phyloP scores from a whole-genome alignment of 257 asterid species.

The Scutellaria minor region DNA sequence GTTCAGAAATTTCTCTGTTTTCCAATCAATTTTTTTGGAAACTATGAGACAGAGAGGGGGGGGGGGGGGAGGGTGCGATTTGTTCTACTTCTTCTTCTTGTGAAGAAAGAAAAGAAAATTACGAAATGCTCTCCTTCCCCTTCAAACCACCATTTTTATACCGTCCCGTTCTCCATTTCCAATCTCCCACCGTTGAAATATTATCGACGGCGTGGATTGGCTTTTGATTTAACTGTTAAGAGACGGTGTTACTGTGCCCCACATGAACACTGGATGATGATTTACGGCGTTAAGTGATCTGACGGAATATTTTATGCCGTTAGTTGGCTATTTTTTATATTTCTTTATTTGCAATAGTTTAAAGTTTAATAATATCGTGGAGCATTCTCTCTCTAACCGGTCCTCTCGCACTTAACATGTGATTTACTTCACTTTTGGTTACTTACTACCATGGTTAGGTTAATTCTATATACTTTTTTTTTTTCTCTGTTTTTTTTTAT shows the following conservation, averaged over 20 bases:
- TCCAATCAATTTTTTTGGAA: slow-evolving; percentile 20
- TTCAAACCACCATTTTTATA: slow-evolving; percentile 61
- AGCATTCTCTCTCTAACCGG: slow-evolving; percentile 49
- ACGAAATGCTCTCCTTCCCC: slow-evolving; percentile 54
- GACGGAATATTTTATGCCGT: slow-evolving; percentile 54
- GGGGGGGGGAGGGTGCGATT: slow-evolving; percentile 30
- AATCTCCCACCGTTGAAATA: slow-evolving; percentile 45
- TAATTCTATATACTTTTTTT: not conserved
- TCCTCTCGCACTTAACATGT: slow-evolving; percentile 38
- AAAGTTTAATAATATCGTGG: slow-evolving; percentile 22
- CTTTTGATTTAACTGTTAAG: slow-evolving; percentile 36
- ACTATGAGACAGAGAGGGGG: slow-evolving; percentile 33
- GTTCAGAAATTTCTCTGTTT: slow-evolving; percentile 8
- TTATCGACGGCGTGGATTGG: slow-evolving; percentile 43
- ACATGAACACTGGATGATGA: slow-evolving; percentile 29
- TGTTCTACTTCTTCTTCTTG: slow-evolving; percentile 44
- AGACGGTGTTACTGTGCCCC: slow-evolving; percentile 42
- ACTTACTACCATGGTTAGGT: slow-evolving; percentile 36
- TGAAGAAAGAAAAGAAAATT: slow-evolving; percentile 40
- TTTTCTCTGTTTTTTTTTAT: not conserved
- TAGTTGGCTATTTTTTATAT: slow-evolving; percentile 24
- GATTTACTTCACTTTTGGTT: slow-evolving; percentile 36
- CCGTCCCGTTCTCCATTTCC: slow-evolving; percentile 42
- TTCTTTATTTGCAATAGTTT: slow-evolving; percentile 35
- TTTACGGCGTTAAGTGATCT: slow-evolving; percentile 41